These are phyloP conservation scores for Leccinum obscurum DNA, from an alignment of 768 basidiomycete genomes.

Conservation along the genomic window DNA sequence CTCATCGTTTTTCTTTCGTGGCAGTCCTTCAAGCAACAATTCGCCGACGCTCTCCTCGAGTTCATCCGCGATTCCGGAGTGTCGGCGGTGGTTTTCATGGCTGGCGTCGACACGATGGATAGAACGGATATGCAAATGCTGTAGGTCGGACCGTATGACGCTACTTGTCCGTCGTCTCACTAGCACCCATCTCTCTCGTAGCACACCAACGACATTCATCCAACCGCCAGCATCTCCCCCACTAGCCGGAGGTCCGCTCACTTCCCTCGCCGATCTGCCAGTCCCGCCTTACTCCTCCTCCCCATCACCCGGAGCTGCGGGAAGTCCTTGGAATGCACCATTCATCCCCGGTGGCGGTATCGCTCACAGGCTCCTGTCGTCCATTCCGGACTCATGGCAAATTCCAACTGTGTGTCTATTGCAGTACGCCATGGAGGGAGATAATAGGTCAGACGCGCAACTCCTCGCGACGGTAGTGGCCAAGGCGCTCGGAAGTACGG, in stretches of 20 bases:
- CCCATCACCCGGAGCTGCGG: conserved; percentile 40
- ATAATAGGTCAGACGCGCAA: conserved; percentile 73
- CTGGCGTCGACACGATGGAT: conserved; percentile 74
- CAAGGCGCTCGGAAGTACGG: conserved; percentile 46
- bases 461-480: conserved; percentile 55
- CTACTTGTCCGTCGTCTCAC: conserved; percentile 5
- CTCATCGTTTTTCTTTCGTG: neutral
- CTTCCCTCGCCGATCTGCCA: conserved; percentile 44
- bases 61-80: conserved; percentile 56
- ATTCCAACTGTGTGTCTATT: conserved; percentile 60
- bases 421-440: conserved; percentile 81
- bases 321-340: conserved; percentile 45
- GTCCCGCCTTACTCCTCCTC: conserved; percentile 58
- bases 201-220: conserved; percentile 67
- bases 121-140: conserved; percentile 77
- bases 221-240: conserved; percentile 44
- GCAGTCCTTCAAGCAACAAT: conserved; percentile 69
- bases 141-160: conserved; percentile 46
- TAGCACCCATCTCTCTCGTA: conserved; percentile 24
- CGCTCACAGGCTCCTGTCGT: conserved; percentile 61
- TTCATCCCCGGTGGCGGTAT: conserved; percentile 82
- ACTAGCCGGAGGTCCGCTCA: conserved; percentile 45
- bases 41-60: conserved; percentile 53
- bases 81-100: conserved; percentile 59
- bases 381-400: conserved; percentile 50